Evolutionary conservation across 352 stramenopile species (phyloP), one percentile per base, ranked within the genome.

Genomic region (Globisporangium polare): DNA sequence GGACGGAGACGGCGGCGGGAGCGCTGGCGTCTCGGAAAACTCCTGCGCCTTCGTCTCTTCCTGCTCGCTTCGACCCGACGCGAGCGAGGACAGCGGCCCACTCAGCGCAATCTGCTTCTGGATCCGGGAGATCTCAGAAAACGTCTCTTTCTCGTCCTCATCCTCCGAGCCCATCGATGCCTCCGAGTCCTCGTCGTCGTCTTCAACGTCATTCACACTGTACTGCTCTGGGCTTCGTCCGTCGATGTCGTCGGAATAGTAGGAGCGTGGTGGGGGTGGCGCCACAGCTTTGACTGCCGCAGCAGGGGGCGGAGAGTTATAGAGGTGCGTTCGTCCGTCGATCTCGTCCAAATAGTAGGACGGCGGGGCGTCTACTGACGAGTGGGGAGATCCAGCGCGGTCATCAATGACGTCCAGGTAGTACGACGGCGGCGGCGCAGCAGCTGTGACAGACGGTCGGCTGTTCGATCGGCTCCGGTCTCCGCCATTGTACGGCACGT

Each of bases 1-100:
- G 22, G 79, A 87, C 18, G 70, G 68, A 20, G 74, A 78, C 8
- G 78, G 73, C 1, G 78, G 68, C 3, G 78, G 66, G 4, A 89
- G 53, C 9, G 73, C 73, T 12, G 73, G 76, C 0, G 71, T 86
- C 24, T 66, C 64, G 5, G 71, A 66, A 43, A 83, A 83, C 58
- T 85, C 78, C 2, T 77, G 63, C 3, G 73, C 67, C 45, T 91
- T 89, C 10, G 69, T 83, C 52, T 89, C 78, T 46, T 89, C 74
- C 8, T 53, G 73, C 31, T 75, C 63, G 39, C 78, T 68, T 33
- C 58, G 47, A 10, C 15, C 35, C 9, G 47, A 58, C 0, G 29
- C 29, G 18, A 43, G 37, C 20, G 47, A 45, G 15, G 49, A 27
- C 27, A 83, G 66, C n/a, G 53, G 39, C 9, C 24, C n/a, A 55